Base-by-base conservation (phyloP, 805 yeast species). In the Myxozyma neotropica region DNA sequence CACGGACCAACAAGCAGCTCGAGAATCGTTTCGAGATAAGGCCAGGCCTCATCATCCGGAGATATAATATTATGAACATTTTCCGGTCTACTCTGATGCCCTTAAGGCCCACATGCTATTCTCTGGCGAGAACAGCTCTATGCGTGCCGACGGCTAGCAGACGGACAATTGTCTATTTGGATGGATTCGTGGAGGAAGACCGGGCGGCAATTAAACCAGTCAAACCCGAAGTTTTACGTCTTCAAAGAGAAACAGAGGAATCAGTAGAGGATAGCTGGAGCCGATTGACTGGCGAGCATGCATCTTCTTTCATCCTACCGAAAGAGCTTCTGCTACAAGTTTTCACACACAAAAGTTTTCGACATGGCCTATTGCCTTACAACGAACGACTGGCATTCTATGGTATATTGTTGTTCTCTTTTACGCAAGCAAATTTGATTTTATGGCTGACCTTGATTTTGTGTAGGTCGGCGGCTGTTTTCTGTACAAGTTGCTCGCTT, bases 291-390 rank as follows among this genome's bases (percentile, higher is more conserved):
- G 54, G 56, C 48, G 57, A 40, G 8, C 52, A 55, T 21, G 23
- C 58, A 29, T 77, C 76, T 23, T 77, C 80, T 61, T 85, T 78
- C 68, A 65, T 77, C 43, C 76, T 92, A 43, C 78, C 86, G 3
- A 87, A 89, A 68, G 79, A 80, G 5, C 66, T 87, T 59, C 75
- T 87, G 23, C 77, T 90, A 62, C 98, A 93, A 75, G 84, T 89
- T 42, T 77, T 92, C 68, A 92, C 97, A 4, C 97, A 93, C 76
- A 93, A 93, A 76, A 89, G 96, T 23, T 93, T 91, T 78, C 96
- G 95, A 4, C 95, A 89, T 75, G 97, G 96, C 8, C 78, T 82
- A 63, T 84, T 86, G 68, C 97, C 97, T 6, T 89, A 88, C 75
- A 93, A 92, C 75, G 97, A 91, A 72, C 88, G 87, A 72, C 78